Base-by-base conservation (phyloP, 176 grass and related monocot species). In the Hyparrhenia diplandra region DNA sequence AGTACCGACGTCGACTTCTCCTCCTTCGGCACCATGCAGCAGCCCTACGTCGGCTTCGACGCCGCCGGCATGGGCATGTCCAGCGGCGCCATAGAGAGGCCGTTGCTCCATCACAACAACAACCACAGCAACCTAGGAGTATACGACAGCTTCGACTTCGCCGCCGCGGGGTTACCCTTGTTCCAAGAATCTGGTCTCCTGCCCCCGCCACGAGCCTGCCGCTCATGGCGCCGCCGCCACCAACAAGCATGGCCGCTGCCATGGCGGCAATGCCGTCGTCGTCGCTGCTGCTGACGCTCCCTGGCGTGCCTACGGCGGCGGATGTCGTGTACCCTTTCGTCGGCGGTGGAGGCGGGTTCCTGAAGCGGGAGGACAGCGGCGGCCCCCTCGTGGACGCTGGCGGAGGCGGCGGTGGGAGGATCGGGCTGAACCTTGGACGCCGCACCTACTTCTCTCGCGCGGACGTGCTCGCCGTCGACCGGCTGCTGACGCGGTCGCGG, bases 371-470 rank as follows among this genome's bases (percentile, higher is more conserved):
- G 64, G 83, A 94, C 41, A 42, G 46, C 20, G 49, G 71, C 31
- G 46, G 84, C 20, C 21, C 59, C 63, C 29, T 91, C 69, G 68
- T 85, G 69, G 73, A 52, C 61, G 23, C 75, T 59, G 55, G 54
- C 52, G 37, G 61, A 65, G 24, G 30, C 32, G 86, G 67, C n/a
- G n/a, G n/a, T 25, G 85, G 85, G n/a, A 76, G 87, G 41, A 92
- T 97, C 34, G 94, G 94, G 8, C 82, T 97, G 41, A 92, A 97
- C 74, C 85, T 97, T 4, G 92, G 89, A 36, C 89, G 89, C 18
- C 59, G 89, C 60, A 92, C 94, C 14, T 97, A 94, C 87, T 97
- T 94, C 77, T 88, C 90, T 30, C 87, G n/a, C 0, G 88, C 21
- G 12, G 94, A 92, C 30, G 85, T 86, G 70, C 73, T 89, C 51